These are phyloP conservation scores for Eucalyptus grandis DNA, from an alignment of 345 rosid genomes.

Conservation along the genomic window DNA sequence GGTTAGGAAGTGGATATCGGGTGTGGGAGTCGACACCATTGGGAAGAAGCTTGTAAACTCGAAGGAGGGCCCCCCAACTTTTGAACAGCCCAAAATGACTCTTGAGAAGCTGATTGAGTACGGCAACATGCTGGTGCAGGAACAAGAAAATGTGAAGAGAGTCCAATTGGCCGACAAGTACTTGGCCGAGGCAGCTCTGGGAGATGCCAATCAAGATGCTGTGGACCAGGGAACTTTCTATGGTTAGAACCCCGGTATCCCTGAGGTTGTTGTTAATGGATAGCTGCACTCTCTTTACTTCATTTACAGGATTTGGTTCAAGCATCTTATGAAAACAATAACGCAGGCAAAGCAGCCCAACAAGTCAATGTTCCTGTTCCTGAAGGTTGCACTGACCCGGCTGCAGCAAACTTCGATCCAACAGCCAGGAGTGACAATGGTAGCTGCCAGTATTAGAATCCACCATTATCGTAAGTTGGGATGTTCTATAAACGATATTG, in stretches of 20 bases:
- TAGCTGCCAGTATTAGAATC: not conserved
- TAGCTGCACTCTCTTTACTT: not conserved
- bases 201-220: constrained; percentile 3
- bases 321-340: not conserved
- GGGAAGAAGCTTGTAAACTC: constrained; percentile 12
- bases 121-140: constrained; percentile 4
- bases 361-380: not conserved
- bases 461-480: not conserved
- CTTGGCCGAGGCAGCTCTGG: constrained; percentile 7
- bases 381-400: constrained; percentile 7
- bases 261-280: not conserved
- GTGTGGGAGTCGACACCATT: constrained; percentile 1
- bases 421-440: constrained; percentile 7
- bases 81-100: constrained; percentile 8
- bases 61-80: constrained; percentile 3
- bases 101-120: constrained; percentile 4
- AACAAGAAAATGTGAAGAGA: constrained; percentile 8
- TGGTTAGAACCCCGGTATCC: not conserved
- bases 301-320: not conserved
- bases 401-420: not conserved
- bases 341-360: constrained; percentile 6
- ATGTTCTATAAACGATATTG: not conserved
- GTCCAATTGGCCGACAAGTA: constrained; percentile 6
- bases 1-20: constrained; percentile 6
- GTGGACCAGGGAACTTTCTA: not conserved